Percentiles rank a stretch among this genome's conserved stretches.
These are phyloP conservation scores for Cryphonectria naterciae DNA, from an alignment of 2,329 filamentous ascomycete genomes.

Conservation along the genomic window DNA sequence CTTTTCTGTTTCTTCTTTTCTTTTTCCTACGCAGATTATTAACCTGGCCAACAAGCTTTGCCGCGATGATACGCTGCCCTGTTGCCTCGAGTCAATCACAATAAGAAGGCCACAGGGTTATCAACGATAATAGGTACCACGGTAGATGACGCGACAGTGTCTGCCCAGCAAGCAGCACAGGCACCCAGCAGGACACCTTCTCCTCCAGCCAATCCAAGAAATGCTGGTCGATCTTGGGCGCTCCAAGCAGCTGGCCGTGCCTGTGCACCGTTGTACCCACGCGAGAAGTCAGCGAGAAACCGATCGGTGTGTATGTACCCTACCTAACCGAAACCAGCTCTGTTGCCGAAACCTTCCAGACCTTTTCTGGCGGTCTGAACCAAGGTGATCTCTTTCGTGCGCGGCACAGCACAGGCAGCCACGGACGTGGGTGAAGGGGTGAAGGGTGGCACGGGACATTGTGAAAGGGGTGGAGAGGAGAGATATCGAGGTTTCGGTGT, in stretches of 20 bases:
- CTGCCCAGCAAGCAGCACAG: neutral
- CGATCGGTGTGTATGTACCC: neutral
- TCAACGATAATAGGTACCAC: neutral
- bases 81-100: neutral
- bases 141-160: neutral
- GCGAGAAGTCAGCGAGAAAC: neutral
- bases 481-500: neutral
- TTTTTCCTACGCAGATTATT: neutral
- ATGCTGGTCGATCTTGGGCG: neutral
- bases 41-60: neutral
- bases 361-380: neutral
- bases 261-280: neutral
- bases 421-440: neutral
- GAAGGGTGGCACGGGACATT: neutral
- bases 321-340: conserved; percentile 5
- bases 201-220: neutral
- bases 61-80: neutral
- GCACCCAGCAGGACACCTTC: neutral
- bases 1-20: neutral
- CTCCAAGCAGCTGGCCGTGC: neutral
- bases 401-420: neutral
- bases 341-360: neutral
- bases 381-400: neutral
- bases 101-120: neutral
- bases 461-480: neutral